These are phyloP conservation scores for Terana coerulea DNA, from an alignment of 768 basidiomycete genomes.

Conservation along the genomic window DNA sequence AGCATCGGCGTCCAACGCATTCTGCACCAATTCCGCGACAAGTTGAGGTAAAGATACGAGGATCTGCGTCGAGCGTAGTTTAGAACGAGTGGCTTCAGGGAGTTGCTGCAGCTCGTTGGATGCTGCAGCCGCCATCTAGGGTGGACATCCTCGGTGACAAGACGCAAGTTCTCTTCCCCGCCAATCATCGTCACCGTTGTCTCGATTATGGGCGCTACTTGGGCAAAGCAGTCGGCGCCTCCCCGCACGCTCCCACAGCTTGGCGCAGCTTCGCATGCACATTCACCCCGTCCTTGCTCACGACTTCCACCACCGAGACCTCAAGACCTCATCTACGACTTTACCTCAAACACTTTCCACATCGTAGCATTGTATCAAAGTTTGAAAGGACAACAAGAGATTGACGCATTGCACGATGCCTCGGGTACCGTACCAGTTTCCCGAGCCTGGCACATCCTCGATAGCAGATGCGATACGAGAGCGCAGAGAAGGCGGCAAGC, in stretches of 20 bases:
- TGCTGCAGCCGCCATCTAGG: background rate
- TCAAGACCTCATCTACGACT: too few relatives aligned
- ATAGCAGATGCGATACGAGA: conserved; percentile 18
- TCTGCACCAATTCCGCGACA: conserved; percentile 84
- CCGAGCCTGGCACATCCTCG: conserved; percentile 10
- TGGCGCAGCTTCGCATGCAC: too few relatives aligned
- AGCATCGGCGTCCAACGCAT: conserved; percentile 81
- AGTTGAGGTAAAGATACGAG: conserved; percentile 79
- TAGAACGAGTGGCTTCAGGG: conserved; percentile 57
- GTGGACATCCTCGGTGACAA: background rate
- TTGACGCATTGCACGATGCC: conserved; percentile 18
- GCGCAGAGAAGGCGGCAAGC: conserved; percentile 16
- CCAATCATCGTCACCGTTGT: too few relatives aligned
- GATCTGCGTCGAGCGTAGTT: conserved; percentile 79
- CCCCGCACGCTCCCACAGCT: too few relatives aligned
- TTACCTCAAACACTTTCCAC: too few relatives aligned
- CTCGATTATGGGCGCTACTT: too few relatives aligned
- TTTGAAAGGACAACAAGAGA: too few relatives aligned
- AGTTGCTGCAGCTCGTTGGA: conserved; percentile 29
- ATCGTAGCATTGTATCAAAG: too few relatives aligned
- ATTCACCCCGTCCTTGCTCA: too few relatives aligned
- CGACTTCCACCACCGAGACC: too few relatives aligned
- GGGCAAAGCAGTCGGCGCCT: too few relatives aligned
- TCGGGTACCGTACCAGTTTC: conserved; percentile 19
- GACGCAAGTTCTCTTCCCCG: too few relatives aligned